These are phyloP conservation scores for Colletotrichum sidae DNA, from an alignment of 2,329 filamentous ascomycete species.

Conservation along the genomic window DNA sequence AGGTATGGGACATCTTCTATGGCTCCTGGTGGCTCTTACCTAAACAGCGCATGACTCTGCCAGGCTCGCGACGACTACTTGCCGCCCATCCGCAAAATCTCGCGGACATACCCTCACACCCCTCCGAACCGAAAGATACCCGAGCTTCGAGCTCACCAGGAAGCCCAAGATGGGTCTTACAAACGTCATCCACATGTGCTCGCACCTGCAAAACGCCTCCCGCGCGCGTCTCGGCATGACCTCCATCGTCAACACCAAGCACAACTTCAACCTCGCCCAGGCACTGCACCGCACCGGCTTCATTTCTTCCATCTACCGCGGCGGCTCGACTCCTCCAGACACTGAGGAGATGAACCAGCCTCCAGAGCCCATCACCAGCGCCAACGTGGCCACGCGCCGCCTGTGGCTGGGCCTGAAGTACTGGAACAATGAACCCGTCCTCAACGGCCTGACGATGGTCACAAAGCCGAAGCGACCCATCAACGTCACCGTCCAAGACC, in stretches of 20 bases:
- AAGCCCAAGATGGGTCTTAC: conserved; percentile 59
- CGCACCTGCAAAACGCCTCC: conserved; percentile 90
- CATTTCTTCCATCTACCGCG: conserved; percentile 81
- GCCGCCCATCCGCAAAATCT: not conserved
- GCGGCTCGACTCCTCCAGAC: conserved; percentile 67
- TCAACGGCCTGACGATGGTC: conserved; percentile 74
- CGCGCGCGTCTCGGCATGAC: conserved; percentile 87
- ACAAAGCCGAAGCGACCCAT: conserved; percentile 81
- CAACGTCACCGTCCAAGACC: conserved; percentile 70
- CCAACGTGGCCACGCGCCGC: conserved; percentile 79
- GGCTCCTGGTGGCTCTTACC: not conserved
- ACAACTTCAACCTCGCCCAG: conserved; percentile 80
- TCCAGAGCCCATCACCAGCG: conserved; percentile 70
- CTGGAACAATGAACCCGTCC: conserved; percentile 83
- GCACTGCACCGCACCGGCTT: conserved; percentile 87
- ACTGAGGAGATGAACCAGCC: conserved; percentile 58
- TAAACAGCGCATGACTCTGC: not conserved
- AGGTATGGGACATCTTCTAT: not conserved
- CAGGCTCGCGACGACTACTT: not conserved
- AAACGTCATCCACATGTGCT: conserved; percentile 83
- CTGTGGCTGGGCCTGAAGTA: conserved; percentile 94
- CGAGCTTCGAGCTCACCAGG: conserved; percentile 12
- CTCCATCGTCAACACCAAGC: conserved; percentile 82
- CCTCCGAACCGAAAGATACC: conserved; percentile 9
- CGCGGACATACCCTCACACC: not conserved